These are phyloP conservation scores for Penicillium glabrum DNA, from an alignment of 2,329 filamentous ascomycete genomes.

Conservation along the genomic window DNA sequence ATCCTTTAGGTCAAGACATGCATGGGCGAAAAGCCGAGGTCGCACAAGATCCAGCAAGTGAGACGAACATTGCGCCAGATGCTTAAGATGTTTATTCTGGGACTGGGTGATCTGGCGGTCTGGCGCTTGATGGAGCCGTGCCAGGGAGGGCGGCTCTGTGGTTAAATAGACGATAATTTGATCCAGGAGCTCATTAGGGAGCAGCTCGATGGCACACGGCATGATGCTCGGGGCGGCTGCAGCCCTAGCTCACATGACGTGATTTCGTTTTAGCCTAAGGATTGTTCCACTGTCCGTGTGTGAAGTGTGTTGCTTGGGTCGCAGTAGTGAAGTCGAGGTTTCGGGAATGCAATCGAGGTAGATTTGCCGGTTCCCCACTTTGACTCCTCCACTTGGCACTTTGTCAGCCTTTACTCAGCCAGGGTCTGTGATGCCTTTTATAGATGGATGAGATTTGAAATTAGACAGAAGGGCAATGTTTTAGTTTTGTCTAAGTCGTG, in stretches of 20 bases:
- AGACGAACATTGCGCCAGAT: conserved; percentile 54
- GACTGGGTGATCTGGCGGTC: conserved; percentile 44
- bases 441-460: not conserved
- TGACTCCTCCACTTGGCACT: conserved; percentile 15
- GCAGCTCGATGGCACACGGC: conserved; percentile 23
- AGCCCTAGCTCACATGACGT: conserved; percentile 17
- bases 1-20: conserved; percentile 40
- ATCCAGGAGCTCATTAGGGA: conserved; percentile 63
- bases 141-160: conserved; percentile 49
- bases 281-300: not conserved
- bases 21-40: conserved; percentile 60
- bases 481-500: too few relatives aligned
- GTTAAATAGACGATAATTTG: conserved; percentile 60
- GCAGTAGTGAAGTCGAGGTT: not conserved
- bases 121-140: conserved; percentile 53
- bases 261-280: not conserved
- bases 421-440: not conserved
- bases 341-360: conserved; percentile 15
- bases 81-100: conserved; percentile 52
- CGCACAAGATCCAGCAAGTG: conserved; percentile 54
- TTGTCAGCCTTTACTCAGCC: conserved; percentile 25
- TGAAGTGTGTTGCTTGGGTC: not conserved
- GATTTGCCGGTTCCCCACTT: conserved; percentile 26
- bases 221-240: conserved; percentile 27
- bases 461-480: not conserved